phyloP scores from a whole-genome alignment of 2,329 filamentous ascomycete genomes.

The Cladophialophora psammophila region DNA sequence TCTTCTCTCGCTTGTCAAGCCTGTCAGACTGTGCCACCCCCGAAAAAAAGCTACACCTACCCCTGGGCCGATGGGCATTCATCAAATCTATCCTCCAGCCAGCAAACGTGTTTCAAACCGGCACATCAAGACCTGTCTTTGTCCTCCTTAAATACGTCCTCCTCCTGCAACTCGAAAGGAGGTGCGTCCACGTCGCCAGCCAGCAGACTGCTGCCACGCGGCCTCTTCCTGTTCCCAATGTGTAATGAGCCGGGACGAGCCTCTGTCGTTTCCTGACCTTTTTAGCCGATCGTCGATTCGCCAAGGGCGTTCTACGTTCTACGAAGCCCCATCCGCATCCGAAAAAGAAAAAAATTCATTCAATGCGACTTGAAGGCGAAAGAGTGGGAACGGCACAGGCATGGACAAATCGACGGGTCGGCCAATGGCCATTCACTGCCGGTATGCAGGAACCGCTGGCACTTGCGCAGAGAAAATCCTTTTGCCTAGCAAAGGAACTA shows the following conservation, averaged over 20 bases:
- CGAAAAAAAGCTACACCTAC: too few relatives aligned
- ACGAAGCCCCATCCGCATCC: slow-evolving; percentile 5
- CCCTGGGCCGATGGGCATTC: neutral
- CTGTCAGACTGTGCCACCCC: neutral
- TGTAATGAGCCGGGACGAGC: neutral
- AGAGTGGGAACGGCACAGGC: slow-evolving; percentile 4
- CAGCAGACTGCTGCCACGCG: slow-evolving; percentile 7
- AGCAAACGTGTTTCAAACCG: slow-evolving; percentile 6
- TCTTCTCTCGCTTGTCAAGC: slow-evolving; percentile 1
- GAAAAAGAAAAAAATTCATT: neutral
- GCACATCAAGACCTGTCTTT: neutral
- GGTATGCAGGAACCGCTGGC: slow-evolving; percentile 22
- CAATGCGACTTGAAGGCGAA: slow-evolving; percentile 22
- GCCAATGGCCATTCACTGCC: slow-evolving; percentile 6
- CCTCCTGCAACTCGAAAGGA: slow-evolving; percentile 1
- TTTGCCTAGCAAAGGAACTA: slow-evolving; percentile 6
- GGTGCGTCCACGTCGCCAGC: slow-evolving; percentile 6
- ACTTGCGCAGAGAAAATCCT: slow-evolving; percentile 19
- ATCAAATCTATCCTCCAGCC: neutral
- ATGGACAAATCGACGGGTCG: neutral
- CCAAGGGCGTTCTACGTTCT: neutral
- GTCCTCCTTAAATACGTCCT: slow-evolving; percentile 4
- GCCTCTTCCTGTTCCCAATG: neutral
- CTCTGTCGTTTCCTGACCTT: neutral
- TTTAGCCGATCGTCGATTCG: neutral